Conservation (phyloP, 2,329 filamentous ascomycete genomes). For the Penicillium decumbens region DNA sequence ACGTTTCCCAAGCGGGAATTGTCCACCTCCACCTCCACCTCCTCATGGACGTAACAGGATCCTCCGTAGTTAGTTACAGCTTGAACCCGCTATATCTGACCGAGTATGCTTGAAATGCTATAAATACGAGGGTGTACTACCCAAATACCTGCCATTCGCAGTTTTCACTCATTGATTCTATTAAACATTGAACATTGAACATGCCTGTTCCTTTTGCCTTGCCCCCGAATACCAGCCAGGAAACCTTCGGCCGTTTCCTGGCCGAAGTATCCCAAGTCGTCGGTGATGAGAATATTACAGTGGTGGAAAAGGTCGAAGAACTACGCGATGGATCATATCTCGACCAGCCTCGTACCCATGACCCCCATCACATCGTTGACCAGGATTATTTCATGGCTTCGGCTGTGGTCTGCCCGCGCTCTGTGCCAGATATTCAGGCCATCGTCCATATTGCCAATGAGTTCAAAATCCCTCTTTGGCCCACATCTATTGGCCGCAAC, state of each 20-base stretch:
- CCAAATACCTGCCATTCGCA: too few species aligned
- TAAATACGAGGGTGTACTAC: background rate
- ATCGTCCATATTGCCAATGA: slow-evolving; percentile 26
- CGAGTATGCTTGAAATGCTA: background rate
- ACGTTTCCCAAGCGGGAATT: background rate
- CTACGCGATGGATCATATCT: slow-evolving; percentile 26
- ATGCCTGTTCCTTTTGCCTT: slow-evolving; percentile 9
- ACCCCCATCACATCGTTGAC: slow-evolving; percentile 40
- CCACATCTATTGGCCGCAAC: slow-evolving; percentile 43
- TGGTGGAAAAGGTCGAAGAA: slow-evolving; percentile 17
- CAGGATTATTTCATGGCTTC: slow-evolving; percentile 46
- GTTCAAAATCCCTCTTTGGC: slow-evolving; percentile 33
- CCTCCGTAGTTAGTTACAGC: too few species aligned
- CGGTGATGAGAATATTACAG: slow-evolving; percentile 25
- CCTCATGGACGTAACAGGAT: too few species aligned
- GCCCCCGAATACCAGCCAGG: slow-evolving; percentile 17
- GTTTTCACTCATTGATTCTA: too few species aligned
- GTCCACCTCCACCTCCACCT: background rate
- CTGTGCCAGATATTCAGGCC: slow-evolving; percentile 12
- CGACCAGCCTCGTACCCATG: slow-evolving; percentile 38
- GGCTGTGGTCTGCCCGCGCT: slow-evolving; percentile 33
- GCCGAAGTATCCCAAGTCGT: slow-evolving; percentile 5
- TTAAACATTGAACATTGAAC: background rate
- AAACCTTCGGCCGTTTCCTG: background rate
- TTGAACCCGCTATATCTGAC: too few species aligned